Evolutionary conservation across 352 stramenopile genomes (phyloP).

Genomic region (Phytopythium delawarense): DNA sequence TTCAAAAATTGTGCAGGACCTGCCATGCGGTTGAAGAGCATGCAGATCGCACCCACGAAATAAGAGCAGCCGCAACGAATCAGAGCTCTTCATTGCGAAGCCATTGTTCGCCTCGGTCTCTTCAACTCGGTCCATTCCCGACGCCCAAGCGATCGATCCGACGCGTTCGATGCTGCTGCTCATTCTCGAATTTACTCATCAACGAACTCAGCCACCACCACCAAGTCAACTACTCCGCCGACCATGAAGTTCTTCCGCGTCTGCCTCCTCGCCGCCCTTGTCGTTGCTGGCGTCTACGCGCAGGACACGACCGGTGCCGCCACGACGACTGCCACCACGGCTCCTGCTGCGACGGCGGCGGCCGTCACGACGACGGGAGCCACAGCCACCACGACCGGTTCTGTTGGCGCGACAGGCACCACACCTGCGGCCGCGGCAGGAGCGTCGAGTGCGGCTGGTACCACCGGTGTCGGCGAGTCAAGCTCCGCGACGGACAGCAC

Average conservation of each 20-base stretch:
- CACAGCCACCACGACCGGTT: neutral
- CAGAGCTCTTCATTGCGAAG: neutral
- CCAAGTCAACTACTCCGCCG: neutral
- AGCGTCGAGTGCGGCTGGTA: constrained; percentile 7
- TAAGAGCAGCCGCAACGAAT: neutral
- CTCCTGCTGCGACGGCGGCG: neutral
- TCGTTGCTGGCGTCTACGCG: constrained; percentile 12
- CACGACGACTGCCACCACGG: constrained; percentile 4
- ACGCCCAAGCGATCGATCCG: neutral
- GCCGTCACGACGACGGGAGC: neutral
- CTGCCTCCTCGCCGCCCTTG: constrained; percentile 15
- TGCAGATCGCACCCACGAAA: neutral
- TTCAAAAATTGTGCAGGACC: neutral
- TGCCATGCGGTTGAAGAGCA: constrained; percentile 1
- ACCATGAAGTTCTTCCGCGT: constrained; percentile 22
- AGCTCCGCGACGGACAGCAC: constrained; percentile 16
- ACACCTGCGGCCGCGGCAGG: constrained; percentile 4
- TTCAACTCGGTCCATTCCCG: too few species aligned
- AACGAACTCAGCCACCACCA: constrained; percentile 6
- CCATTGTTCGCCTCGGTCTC: neutral
- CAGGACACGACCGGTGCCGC: constrained; percentile 14
- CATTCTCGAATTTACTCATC: constrained; percentile 13
- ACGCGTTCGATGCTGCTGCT: neutral
- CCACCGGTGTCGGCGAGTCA: constrained; percentile 10
- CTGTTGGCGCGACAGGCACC: neutral